Evolutionary conservation across 2,329 filamentous ascomycete genomes (phyloP).

Genomic region (Calycina herbarum): DNA sequence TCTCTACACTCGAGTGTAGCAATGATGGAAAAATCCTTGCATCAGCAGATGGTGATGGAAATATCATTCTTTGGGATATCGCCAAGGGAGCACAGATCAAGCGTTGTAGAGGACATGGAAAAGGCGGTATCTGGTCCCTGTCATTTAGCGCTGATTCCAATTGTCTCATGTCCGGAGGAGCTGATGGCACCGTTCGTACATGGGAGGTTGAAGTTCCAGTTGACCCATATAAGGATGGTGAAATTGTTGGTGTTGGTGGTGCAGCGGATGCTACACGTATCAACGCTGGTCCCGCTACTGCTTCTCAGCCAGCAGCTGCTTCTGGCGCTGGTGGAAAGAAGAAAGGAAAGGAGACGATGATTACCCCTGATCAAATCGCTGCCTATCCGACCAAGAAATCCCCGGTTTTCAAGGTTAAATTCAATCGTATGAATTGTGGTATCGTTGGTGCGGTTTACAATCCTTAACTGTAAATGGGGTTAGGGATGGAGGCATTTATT

Average conservation of each 20-base stretch:
- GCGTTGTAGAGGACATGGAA: constrained; percentile 89
- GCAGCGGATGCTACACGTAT: constrained; percentile 54
- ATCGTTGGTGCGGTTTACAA: constrained; percentile 74
- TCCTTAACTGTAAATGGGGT: constrained; percentile 19
- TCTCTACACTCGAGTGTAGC: constrained; percentile 81
- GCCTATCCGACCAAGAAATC: constrained; percentile 96
- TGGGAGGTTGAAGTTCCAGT: constrained; percentile 85
- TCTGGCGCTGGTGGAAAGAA: constrained; percentile 55
- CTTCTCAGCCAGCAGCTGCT: constrained; percentile 36
- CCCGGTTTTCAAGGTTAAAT: constrained; percentile 88
- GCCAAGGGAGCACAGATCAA: constrained; percentile 84
- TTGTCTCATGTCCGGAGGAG: constrained; percentile 84
- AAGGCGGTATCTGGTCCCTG: constrained; percentile 90
- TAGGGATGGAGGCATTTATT: background rate
- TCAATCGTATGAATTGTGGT: constrained; percentile 93
- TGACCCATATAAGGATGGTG: constrained; percentile 59
- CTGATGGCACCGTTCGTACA: constrained; percentile 87
- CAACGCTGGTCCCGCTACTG: constrained; percentile 36
- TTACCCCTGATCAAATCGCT: constrained; percentile 90
- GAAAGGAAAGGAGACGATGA: constrained; percentile 84
- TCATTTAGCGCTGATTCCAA: constrained; percentile 93
- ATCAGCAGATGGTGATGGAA: constrained; percentile 82
- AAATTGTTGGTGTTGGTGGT: constrained; percentile 41
- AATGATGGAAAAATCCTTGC: constrained; percentile 90
- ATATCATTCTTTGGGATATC: constrained; percentile 93